phyloP scores from a whole-genome alignment of 306 rosid genomes.

The Lagenaria siceraria region DNA sequence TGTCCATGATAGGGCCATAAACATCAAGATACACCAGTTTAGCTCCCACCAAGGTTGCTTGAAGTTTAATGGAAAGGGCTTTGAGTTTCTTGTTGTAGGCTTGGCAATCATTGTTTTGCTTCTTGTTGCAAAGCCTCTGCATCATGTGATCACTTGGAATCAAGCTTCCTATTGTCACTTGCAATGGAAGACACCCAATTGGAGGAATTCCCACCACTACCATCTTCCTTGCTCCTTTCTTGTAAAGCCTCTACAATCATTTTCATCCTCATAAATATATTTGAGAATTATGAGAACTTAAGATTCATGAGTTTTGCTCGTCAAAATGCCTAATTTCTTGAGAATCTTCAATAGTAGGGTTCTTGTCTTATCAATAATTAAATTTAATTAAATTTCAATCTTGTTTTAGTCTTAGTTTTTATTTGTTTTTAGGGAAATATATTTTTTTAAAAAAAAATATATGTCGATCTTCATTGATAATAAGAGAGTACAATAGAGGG shows the following conservation, averaged over 20 bases:
- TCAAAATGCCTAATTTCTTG: no score
- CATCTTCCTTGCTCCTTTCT: slow-evolving; percentile 16
- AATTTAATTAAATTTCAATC: no score
- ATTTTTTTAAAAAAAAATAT: no score
- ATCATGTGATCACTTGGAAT: slow-evolving; percentile 5
- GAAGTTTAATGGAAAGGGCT: neutral
- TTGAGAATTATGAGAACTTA: no score
- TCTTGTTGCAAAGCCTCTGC: slow-evolving; percentile 10
- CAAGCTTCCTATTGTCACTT: slow-evolving; percentile 1
- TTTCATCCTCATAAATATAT: no score
- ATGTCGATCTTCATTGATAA: no score
- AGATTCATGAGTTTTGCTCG: no score
- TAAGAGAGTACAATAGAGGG: no score
- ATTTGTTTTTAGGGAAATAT: no score
- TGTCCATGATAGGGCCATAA: neutral
- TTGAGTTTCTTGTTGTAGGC: slow-evolving; percentile 16
- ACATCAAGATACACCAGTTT: neutral
- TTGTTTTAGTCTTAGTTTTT: no score
- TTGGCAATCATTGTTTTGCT: slow-evolving; percentile 13
- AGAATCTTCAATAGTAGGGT: no score
- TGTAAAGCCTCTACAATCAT: neutral
- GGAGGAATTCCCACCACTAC: slow-evolving; percentile 24
- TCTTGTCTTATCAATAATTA: no score
- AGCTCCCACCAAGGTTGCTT: neutral
- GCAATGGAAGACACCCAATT: slow-evolving; percentile 14